Evolutionary conservation across 352 stramenopile species (phyloP).

Genomic region (Phytophthora ramorum): DNA sequence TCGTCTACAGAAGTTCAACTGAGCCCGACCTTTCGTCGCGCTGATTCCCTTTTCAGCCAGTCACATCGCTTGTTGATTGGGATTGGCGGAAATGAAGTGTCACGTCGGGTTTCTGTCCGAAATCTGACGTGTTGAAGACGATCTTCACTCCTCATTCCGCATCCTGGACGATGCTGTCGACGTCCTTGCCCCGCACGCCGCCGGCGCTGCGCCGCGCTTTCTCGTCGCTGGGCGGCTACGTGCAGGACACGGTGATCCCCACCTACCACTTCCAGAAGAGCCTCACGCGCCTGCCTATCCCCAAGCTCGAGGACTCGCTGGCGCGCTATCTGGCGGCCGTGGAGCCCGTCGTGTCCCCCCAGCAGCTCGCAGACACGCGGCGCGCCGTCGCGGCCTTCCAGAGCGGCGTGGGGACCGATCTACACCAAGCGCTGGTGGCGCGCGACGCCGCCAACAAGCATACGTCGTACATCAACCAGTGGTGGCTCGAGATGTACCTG

Average conservation of each 20-base stretch:
- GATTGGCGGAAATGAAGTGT: neutral
- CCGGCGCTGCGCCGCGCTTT: slow-evolving; percentile 29
- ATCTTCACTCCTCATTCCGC: slow-evolving; percentile 19
- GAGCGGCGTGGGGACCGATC: slow-evolving; percentile 56
- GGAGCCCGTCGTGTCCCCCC: slow-evolving; percentile 69
- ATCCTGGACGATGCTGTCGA: slow-evolving; percentile 9
- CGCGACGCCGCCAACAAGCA: slow-evolving; percentile 83
- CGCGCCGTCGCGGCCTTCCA: slow-evolving; percentile 70
- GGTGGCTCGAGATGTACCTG: slow-evolving; percentile 95
- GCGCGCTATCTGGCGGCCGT: slow-evolving; percentile 80
- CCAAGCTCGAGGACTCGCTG: slow-evolving; percentile 87
- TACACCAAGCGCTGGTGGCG: slow-evolving; percentile 80
- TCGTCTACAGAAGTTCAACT: slow-evolving; percentile 22
- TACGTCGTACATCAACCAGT: slow-evolving; percentile 94
- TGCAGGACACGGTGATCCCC: slow-evolving; percentile 89
- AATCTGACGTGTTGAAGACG: slow-evolving; percentile 17
- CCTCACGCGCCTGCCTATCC: slow-evolving; percentile 85
- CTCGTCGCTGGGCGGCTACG: slow-evolving; percentile 52
- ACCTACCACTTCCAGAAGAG: slow-evolving; percentile 91
- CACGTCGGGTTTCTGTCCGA: slow-evolving; percentile 7
- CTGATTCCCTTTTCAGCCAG: neutral
- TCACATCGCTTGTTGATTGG: neutral
- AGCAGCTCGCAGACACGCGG: slow-evolving; percentile 63
- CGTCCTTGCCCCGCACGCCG: neutral
- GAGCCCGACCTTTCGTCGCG: slow-evolving; percentile 14